These are phyloP conservation scores for Rosa lucieae DNA, from an alignment of 306 rosid genomes.

Conservation along the genomic window DNA sequence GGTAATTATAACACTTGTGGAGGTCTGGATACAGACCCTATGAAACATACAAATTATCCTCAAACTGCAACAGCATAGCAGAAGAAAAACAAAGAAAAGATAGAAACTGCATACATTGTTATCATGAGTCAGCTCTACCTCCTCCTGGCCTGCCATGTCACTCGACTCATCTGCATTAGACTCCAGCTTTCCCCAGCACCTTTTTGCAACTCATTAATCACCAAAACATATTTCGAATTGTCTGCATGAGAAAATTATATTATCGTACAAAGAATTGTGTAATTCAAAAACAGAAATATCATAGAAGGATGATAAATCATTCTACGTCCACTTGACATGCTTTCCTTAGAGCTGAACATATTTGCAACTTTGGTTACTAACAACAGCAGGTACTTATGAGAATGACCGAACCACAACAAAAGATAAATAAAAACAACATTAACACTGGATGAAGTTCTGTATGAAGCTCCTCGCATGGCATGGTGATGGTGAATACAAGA, in stretches of 20 bases:
- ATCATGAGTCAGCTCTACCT: constrained; percentile 32
- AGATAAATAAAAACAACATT: background rate
- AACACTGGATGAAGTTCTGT: background rate
- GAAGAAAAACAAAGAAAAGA: constrained; percentile 20
- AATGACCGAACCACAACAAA: no score
- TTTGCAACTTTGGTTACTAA: background rate
- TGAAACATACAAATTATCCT: background rate
- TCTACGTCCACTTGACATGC: background rate
- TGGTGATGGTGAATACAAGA: background rate
- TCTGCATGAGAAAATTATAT: constrained; percentile 39
- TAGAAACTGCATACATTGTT: constrained; percentile 48
- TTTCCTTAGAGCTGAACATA: background rate
- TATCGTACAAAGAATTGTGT: background rate
- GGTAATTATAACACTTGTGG: background rate
- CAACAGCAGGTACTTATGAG: no score
- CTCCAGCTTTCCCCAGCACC: constrained; percentile 45
- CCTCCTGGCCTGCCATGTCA: constrained; percentile 43
- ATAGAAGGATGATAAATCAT: background rate
- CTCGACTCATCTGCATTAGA: constrained; percentile 37
- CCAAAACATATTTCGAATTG: constrained; percentile 44
- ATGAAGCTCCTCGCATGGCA: background rate
- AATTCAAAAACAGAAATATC: background rate
- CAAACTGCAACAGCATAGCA: background rate
- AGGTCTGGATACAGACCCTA: background rate
- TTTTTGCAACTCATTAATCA: constrained; percentile 58